Conservation (phyloP, 352 stramenopile genomes). For the Globisporangium carolinianum region DNA sequence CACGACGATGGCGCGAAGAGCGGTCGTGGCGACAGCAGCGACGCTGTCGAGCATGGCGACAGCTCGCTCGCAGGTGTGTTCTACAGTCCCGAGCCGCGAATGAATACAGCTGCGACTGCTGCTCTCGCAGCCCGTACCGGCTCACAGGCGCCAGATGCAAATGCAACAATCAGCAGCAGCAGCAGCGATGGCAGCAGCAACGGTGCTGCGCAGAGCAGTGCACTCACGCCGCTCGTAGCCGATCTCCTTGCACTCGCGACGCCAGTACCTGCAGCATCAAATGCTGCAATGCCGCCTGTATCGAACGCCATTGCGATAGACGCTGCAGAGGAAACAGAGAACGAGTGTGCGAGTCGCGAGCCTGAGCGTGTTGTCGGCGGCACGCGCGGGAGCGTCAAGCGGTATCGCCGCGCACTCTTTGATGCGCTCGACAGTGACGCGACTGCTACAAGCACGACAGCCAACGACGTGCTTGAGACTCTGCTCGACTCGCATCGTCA, state of each 20-base stretch:
- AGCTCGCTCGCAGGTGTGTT: background rate
- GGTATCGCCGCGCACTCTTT: slow-evolving; percentile 6
- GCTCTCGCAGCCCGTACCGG: too few relatives aligned
- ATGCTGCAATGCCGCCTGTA: background rate
- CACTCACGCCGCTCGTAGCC: slow-evolving; percentile 15
- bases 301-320: too few relatives aligned
- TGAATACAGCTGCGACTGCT: background rate
- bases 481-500: too few relatives aligned
- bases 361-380: background rate
- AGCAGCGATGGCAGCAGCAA: background rate
- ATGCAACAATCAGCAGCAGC: background rate
- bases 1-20: too few relatives aligned
- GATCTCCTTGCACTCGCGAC: slow-evolving; percentile 17
- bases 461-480: background rate
- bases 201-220: background rate
- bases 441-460: background rate
- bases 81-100: background rate
- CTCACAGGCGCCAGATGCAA: background rate
- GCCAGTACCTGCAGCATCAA: slow-evolving; percentile 3
- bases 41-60: too few relatives aligned
- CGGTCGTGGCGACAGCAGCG: too few relatives aligned
- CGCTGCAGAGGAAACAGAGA: background rate
- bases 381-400: background rate
- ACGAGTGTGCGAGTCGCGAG: background rate
- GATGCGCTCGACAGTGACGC: background rate